phyloP scores from a whole-genome alignment of 768 basidiomycete species.

The Hericium erinaceus region DNA sequence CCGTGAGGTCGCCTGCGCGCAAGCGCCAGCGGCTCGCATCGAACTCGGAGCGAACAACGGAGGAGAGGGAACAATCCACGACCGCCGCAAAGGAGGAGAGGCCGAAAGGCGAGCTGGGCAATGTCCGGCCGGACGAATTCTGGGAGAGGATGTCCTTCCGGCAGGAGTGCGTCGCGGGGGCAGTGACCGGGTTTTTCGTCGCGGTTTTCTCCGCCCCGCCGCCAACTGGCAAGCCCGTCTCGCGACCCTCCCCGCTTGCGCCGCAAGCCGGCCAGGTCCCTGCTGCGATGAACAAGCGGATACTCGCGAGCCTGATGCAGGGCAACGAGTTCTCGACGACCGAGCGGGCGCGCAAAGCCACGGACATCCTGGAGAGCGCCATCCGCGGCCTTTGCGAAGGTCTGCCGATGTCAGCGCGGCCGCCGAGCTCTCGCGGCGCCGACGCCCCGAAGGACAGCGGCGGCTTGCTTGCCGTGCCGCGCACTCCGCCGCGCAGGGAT shows the following conservation, averaged over 20 bases:
- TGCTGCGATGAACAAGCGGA: constrained; percentile 55
- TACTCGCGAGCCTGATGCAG: constrained; percentile 58
- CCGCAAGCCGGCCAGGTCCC: constrained; percentile 57
- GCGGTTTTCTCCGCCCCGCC: constrained; percentile 33
- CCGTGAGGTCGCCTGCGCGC: constrained; percentile 37
- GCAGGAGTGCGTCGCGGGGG: constrained; percentile 87
- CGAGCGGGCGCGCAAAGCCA: constrained; percentile 57
- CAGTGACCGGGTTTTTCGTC: constrained; percentile 91
- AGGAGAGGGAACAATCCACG: constrained; percentile 18
- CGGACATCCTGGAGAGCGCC: constrained; percentile 58
- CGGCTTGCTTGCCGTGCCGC: constrained; percentile 33
- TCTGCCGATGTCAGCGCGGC: constrained; percentile 21
- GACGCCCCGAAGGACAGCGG: neutral
- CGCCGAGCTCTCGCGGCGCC: constrained; percentile 5
- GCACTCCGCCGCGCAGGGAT: constrained; percentile 36
- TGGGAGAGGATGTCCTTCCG: constrained; percentile 97
- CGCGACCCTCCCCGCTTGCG: constrained; percentile 27
- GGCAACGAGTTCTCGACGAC: constrained; percentile 70
- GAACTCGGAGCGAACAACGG: constrained; percentile 14
- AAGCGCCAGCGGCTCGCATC: constrained; percentile 38
- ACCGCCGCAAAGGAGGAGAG: constrained; percentile 17
- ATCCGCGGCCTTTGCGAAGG: constrained; percentile 69
- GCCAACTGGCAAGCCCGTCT: neutral
- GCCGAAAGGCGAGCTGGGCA: constrained; percentile 42
- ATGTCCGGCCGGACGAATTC: constrained; percentile 69